Evolutionary conservation across 169 alveolate genomes (phyloP).

Genomic region (Eimeria sp.): DNA sequence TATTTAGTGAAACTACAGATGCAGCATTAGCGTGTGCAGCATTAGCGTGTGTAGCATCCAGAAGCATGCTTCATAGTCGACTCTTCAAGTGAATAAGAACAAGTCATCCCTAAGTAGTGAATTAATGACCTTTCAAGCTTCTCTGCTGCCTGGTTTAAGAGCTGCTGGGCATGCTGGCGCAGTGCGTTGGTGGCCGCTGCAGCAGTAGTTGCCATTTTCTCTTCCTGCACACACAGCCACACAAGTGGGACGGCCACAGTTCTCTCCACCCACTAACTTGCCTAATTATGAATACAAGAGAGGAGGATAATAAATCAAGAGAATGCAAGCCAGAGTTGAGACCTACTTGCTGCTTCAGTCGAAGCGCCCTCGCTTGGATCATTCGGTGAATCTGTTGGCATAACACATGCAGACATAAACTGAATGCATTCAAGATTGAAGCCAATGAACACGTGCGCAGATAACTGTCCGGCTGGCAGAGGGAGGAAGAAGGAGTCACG

Average conservation of each 20-base stretch:
- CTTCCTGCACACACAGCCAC: conserved; percentile 16
- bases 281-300: background rate
- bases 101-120: background rate
- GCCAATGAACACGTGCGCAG: background rate
- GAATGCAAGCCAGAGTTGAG: background rate
- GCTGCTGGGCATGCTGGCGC: conserved; percentile 63
- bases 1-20: background rate
- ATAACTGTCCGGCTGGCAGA: background rate
- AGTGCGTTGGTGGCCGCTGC: conserved; percentile 16
- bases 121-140: conserved; percentile 54
- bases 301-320: background rate
- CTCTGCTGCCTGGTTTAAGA: conserved; percentile 51
- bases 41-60: background rate
- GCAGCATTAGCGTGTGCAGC: background rate
- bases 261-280: background rate
- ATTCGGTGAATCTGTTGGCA: conserved; percentile 37
- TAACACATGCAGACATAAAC: background rate
- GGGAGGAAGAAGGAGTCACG: background rate
- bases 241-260: background rate
- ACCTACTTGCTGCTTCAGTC: conserved; percentile 33
- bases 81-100: background rate
- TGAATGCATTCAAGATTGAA: background rate
- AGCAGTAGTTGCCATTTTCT: conserved; percentile 9
- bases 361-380: conserved; percentile 56
- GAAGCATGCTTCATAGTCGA: background rate